Conservation (phyloP, 2,329 filamentous ascomycete species). For the Colletotrichum navitas region DNA sequence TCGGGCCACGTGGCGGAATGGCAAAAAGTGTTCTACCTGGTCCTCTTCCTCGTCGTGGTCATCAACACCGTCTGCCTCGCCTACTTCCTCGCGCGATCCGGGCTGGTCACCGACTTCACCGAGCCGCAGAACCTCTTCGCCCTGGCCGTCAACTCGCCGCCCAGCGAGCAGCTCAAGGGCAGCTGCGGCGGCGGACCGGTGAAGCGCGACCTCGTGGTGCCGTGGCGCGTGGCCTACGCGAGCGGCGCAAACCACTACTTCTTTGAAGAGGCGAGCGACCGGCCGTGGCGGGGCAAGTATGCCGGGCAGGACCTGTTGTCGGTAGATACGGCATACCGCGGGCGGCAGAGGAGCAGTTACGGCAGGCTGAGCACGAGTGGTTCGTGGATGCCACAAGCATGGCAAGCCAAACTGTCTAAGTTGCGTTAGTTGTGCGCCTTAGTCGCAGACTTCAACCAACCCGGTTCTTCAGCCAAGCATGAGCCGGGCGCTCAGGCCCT, state of each 20-base stretch:
- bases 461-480: background rate
- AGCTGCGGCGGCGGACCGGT: slow-evolving; percentile 55
- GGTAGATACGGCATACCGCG: slow-evolving; percentile 22
- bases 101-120: slow-evolving; percentile 81
- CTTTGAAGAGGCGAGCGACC: slow-evolving; percentile 54
- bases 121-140: slow-evolving; percentile 83
- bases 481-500: background rate
- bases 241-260: slow-evolving; percentile 57
- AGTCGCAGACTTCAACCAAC: background rate
- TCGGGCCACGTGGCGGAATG: slow-evolving; percentile 72
- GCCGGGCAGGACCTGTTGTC: slow-evolving; percentile 30
- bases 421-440: background rate
- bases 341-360: slow-evolving; percentile 45
- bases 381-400: slow-evolving; percentile 55
- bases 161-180: slow-evolving; percentile 53
- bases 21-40: slow-evolving; percentile 75
- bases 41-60: slow-evolving; percentile 74
- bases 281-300: slow-evolving; percentile 48
- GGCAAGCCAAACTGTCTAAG: background rate
- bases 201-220: slow-evolving; percentile 53
- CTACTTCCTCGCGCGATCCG: slow-evolving; percentile 68
- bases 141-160: slow-evolving; percentile 73
- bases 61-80: slow-evolving; percentile 75
- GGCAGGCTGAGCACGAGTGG: slow-evolving; percentile 45
- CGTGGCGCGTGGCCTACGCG: slow-evolving; percentile 57